Conservation (phyloP, 179 eudicot genomes). For the Monotropa hypopitys region DNA sequence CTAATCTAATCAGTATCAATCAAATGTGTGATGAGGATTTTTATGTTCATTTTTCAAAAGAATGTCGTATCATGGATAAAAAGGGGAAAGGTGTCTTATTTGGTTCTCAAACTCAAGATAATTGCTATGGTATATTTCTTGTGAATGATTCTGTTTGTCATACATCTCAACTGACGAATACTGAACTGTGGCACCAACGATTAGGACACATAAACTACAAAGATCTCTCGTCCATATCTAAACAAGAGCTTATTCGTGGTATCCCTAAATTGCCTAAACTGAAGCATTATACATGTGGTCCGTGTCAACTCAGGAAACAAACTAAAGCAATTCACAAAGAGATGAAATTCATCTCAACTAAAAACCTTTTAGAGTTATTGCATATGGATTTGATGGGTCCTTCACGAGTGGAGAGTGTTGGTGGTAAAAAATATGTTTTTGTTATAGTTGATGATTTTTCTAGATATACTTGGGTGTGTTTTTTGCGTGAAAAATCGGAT, state of each 20-base stretch:
- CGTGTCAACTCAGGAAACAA: neutral
- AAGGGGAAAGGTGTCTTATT: neutral
- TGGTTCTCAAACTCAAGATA: neutral
- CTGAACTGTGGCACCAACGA: neutral
- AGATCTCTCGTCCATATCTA: neutral
- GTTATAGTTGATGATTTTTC: neutral
- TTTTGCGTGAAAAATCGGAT: neutral
- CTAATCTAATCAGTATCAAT: neutral
- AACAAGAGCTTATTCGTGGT: neutral
- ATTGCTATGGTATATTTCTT: neutral
- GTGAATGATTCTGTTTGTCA: neutral
- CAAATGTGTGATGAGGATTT: neutral
- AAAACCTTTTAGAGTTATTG: neutral
- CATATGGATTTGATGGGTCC: neutral
- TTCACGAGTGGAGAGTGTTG: neutral
- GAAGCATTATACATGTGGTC: neutral
- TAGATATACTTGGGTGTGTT: neutral
- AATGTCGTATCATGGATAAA: neutral
- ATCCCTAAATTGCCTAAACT: neutral
- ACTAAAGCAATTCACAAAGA: neutral
- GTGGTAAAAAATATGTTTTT: neutral
- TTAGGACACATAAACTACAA: neutral
- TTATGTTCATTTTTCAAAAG: neutral
- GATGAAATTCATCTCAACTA: neutral
- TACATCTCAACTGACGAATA: too few relatives aligned